A percentile compares a stretch with the other conserved stretches of the same genome.
Evolutionary conservation across 1,284 basidiomycete species (phyloP).

Genomic region (Ustanciosporium gigantosporum): DNA sequence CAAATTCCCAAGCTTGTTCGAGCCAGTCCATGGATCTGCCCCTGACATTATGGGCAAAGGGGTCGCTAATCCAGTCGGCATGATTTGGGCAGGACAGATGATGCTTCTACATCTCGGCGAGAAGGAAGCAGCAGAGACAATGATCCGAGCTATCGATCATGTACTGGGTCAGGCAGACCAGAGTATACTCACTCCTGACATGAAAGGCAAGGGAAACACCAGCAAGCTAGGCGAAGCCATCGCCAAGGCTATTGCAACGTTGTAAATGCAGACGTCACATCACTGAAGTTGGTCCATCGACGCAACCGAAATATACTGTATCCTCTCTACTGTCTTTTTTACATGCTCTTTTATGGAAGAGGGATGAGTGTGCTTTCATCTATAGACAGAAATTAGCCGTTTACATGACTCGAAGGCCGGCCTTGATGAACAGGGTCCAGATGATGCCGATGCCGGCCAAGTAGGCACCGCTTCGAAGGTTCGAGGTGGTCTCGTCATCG

Average conservation of each 20-base stretch:
- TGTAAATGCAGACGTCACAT: constrained; percentile 1
- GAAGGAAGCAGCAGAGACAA: constrained; percentile 65
- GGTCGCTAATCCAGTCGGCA: constrained; percentile 62
- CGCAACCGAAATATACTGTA: too few relatives aligned
- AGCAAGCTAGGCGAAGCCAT: constrained; percentile 32
- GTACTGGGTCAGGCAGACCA: constrained; percentile 39
- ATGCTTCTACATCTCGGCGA: constrained; percentile 68
- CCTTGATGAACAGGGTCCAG: constrained; percentile 38
- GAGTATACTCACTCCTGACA: constrained; percentile 26
- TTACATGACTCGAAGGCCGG: constrained; percentile 15
- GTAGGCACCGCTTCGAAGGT: constrained; percentile 15
- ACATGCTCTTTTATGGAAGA: too few relatives aligned
- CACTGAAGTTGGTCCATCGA: too few relatives aligned
- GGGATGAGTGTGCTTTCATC: too few relatives aligned
- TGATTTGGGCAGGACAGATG: constrained; percentile 69
- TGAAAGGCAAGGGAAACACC: constrained; percentile 34
- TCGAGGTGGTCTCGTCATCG: constrained; percentile 9
- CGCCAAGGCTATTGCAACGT: constrained; percentile 12
- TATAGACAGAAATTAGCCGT: too few relatives aligned
- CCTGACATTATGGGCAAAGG: constrained; percentile 32
- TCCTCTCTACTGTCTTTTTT: too few relatives aligned
- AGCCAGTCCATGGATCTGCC: constrained; percentile 61
- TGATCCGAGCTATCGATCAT: constrained; percentile 66
- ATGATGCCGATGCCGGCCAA: constrained; percentile 33
- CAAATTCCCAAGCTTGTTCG: constrained; percentile 64